Percentiles rank a stretch among this genome's conserved stretches.
Conservation (phyloP, 2,329 filamentous ascomycete species). For the Nemania diffusa region DNA sequence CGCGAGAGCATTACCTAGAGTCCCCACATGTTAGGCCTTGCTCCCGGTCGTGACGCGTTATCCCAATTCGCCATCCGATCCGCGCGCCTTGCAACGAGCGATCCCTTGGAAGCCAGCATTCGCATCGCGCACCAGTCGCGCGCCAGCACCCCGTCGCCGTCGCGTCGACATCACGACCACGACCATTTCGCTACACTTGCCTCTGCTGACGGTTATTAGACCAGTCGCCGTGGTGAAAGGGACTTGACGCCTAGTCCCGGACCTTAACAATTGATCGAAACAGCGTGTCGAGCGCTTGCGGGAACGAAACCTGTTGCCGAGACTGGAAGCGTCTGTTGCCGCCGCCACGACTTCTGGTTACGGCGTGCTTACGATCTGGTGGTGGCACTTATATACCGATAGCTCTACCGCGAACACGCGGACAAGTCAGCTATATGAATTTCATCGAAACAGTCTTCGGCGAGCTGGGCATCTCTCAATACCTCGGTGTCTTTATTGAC, state of each 20-base stretch:
- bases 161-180: constrained; percentile 9
- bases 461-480: constrained; percentile 82
- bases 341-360: constrained; percentile 4
- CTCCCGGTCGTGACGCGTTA: constrained; percentile 23
- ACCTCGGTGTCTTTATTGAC: constrained; percentile 76
- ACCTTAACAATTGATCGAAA: background rate
- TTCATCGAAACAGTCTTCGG: constrained; percentile 72
- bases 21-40: constrained; percentile 30
- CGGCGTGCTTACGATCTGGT: constrained; percentile 6
- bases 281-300: background rate
- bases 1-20: constrained; percentile 23
- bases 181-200: constrained; percentile 27
- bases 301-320: background rate
- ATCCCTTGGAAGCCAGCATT: constrained; percentile 7
- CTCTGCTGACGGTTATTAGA: constrained; percentile 48
- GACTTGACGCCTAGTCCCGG: constrained; percentile 1
- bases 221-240: constrained; percentile 39
- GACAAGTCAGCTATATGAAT: constrained; percentile 62
- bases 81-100: constrained; percentile 17
- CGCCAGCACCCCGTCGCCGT: constrained; percentile 7
- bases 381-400: constrained; percentile 32
- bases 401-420: constrained; percentile 31
- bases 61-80: constrained; percentile 21
- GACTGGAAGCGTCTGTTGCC: background rate
- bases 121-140: constrained; percentile 22